Evolutionary conservation across 768 basidiomycete species (phyloP), one percentile per base, ranked within the genome.

Genomic region (Agrocybe pediades): DNA sequence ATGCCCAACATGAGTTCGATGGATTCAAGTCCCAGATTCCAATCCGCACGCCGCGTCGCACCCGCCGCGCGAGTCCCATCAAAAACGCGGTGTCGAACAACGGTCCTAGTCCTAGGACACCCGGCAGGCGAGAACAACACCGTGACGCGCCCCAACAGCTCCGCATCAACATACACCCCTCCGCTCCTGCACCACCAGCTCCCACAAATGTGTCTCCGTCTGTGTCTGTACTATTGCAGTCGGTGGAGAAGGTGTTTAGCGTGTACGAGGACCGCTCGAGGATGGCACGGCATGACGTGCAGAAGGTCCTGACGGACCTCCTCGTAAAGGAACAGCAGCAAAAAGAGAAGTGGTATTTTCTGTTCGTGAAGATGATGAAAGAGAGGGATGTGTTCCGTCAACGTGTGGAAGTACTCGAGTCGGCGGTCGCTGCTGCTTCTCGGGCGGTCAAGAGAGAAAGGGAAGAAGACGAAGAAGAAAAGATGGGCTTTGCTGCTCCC

Each of bases 341-440:
- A n/a, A 36, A 36, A 13, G 33, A 36, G 11, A 36, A 36, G 11
- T 36, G 33, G 33, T n/a, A 36, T 36, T 13, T 36, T 11, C 11
- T 36, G 6, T 36, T 11, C n/a, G n/a, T 36, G 33, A 36, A 61
- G 26, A 57, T 73, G 33, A 65, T 67, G 55, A 55, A 56, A 41
- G 73, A 75, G 59, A 63, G 74, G 24, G 73, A 75, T 53, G 53
- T 63, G 8, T 71, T 69, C 11, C 58, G 68, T 54, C 71, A 68
- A 44, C 62, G 62, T 46, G 56, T 72, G 16, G 61, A 62, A 9
- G 9, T 1, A 7, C 6, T 13, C 11, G 15, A 27, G 25, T 33
- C 25, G 25, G 17, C 41, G 41, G n/a, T 20, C 7, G n/a, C 15
- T 41, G 40, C 7, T 41, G n/a, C 40, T 8, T 7, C 7, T 41